Conservation (phyloP, 1,139 yeast species). For the Pichia sp. region DNA sequence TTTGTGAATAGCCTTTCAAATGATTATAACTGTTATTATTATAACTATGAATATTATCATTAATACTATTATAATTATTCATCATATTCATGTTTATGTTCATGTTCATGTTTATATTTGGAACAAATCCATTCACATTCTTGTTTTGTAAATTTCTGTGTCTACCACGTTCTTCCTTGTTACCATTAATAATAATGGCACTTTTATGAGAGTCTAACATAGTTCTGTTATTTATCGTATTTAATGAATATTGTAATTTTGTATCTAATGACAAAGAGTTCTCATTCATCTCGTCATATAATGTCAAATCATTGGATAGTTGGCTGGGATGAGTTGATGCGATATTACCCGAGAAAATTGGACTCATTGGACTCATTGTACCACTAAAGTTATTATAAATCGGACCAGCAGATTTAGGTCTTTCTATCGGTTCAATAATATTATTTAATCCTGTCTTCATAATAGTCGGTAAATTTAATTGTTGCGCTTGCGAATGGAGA, state of each 20-base stretch:
- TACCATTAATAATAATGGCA: background rate
- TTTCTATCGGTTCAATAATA: constrained; percentile 8
- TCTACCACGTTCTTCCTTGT: constrained; percentile 14
- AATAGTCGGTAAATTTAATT: background rate
- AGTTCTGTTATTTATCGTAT: constrained; percentile 56
- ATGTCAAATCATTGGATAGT: background rate
- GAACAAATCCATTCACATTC: background rate
- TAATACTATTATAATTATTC: background rate
- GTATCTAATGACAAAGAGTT: constrained; percentile 31
- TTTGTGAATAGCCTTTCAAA: background rate
- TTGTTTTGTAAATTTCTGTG: constrained; percentile 8
- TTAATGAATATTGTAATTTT: constrained; percentile 51
- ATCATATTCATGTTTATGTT: background rate
- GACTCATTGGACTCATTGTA: constrained; percentile 8
- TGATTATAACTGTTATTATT: background rate
- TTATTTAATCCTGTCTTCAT: constrained; percentile 11
- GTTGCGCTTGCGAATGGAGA: background rate
- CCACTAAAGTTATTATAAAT: constrained; percentile 4
- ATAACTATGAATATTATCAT: background rate
- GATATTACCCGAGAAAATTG: constrained; percentile 9
- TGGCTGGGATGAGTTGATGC: no score
- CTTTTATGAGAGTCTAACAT: constrained; percentile 42
- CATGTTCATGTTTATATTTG: background rate
- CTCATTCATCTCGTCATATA: background rate
- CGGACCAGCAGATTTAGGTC: constrained; percentile 14